Conservation (phyloP, 495 filamentous ascomycete species). For the Darksidea phi region DNA sequence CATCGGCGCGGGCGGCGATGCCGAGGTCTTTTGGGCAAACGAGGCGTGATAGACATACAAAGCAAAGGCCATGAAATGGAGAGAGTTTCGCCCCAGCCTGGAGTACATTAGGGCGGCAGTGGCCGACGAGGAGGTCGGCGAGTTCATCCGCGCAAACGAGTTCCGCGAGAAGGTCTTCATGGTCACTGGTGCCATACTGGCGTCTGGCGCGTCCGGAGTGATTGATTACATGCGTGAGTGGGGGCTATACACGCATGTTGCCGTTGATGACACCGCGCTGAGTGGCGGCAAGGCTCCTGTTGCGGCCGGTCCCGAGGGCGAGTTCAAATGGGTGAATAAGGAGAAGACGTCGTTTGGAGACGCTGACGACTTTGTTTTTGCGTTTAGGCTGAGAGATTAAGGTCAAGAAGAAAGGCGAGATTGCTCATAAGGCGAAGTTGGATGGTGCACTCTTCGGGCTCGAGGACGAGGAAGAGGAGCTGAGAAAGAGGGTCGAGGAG, state of each 20-base stretch:
- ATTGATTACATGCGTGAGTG: background rate
- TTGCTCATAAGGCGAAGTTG: background rate
- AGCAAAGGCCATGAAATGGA: background rate
- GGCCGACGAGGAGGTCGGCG: background rate
- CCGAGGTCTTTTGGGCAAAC: background rate
- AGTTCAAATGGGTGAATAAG: background rate
- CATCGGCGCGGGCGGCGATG: background rate
- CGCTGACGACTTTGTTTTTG: constrained; percentile 6
- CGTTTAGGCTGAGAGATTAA: constrained; percentile 2
- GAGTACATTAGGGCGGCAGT: background rate
- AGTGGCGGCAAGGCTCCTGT: background rate
- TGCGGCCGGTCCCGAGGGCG: background rate
- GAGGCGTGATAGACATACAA: background rate
- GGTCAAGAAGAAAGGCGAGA: constrained; percentile 3
- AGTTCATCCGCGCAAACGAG: background rate
- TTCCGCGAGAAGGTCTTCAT: constrained; percentile 2
- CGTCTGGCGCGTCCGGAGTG: background rate
- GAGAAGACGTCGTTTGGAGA: background rate
- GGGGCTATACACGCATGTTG: background rate
- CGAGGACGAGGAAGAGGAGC: background rate
- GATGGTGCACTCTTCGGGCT: background rate
- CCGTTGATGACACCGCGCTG: background rate
- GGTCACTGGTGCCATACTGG: background rate
- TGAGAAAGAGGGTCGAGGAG: background rate
- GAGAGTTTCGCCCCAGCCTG: background rate